These are phyloP conservation scores for Neofusicoccum laricinum DNA, from an alignment of 2,329 filamentous ascomycete species.

Conservation along the genomic window DNA sequence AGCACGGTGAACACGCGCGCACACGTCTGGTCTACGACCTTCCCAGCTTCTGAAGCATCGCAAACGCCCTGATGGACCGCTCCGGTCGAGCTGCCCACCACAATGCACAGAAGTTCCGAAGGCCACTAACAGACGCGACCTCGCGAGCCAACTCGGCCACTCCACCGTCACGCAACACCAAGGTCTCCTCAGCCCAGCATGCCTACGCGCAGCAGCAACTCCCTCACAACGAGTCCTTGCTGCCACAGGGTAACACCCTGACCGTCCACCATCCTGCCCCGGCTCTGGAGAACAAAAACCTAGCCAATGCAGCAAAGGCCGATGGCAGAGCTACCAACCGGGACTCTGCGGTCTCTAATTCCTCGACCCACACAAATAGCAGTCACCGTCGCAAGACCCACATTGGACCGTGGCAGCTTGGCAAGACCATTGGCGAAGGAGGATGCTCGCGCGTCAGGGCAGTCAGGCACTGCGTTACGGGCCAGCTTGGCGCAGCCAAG, in stretches of 20 bases:
- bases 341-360: constrained; percentile 53
- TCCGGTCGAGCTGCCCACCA: constrained; percentile 20
- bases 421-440: constrained; percentile 83
- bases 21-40: background rate
- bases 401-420: constrained; percentile 91
- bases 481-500: constrained; percentile 86
- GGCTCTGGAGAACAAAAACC: constrained; percentile 47
- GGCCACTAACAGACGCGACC: constrained; percentile 32
- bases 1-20: background rate
- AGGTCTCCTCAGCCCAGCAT: background rate
- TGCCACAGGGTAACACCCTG: constrained; percentile 41
- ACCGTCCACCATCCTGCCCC: constrained; percentile 34
- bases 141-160: constrained; percentile 31
- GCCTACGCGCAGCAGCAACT: constrained; percentile 19
- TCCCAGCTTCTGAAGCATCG: background rate
- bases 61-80: constrained; percentile 28
- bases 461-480: constrained; percentile 74
- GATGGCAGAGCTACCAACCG: constrained; percentile 49
- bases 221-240: constrained; percentile 46
- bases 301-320: constrained; percentile 51
- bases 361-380: constrained; percentile 52
- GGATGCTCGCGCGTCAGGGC: constrained; percentile 85
- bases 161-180: constrained; percentile 5
- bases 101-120: constrained; percentile 32
- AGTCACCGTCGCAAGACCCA: constrained; percentile 62